Evolutionary conservation across 169 alveolate genomes (phyloP).

Genomic region (Theileria parva): DNA sequence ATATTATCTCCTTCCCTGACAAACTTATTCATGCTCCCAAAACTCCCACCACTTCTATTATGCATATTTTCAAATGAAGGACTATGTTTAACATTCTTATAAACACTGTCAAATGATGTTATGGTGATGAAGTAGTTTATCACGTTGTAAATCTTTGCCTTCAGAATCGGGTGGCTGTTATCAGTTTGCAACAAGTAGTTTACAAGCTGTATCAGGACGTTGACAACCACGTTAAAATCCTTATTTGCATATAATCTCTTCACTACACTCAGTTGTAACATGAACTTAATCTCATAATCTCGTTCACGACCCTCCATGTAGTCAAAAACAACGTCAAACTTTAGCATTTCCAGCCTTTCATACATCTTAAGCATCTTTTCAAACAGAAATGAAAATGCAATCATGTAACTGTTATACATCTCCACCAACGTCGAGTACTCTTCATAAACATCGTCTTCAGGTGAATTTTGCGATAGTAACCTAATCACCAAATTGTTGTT

Average conservation of each 20-base stretch:
- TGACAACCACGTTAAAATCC: neutral
- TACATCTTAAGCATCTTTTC: neutral
- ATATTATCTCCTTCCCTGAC: neutral
- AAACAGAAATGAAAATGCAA: neutral
- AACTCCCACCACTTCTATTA: neutral
- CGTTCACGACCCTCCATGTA: neutral
- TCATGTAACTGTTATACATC: slow-evolving; percentile 1
- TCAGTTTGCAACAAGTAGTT: neutral
- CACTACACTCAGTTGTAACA: neutral
- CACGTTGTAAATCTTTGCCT: neutral
- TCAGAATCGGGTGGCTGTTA: neutral
- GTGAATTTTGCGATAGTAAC: neutral
- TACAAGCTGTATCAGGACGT: neutral
- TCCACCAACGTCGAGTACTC: slow-evolving; percentile 2
- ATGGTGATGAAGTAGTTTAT: neutral
- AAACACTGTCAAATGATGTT: neutral
- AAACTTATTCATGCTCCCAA: neutral
- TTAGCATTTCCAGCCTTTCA: neutral
- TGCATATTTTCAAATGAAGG: neutral
- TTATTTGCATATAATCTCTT: neutral
- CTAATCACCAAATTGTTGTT: neutral
- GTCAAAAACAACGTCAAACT: neutral
- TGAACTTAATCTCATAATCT: neutral
- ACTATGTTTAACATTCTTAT: too few relatives aligned
- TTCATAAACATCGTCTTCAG: neutral